These are phyloP conservation scores for Phyllosticta citrichinensis DNA, from an alignment of 2,329 filamentous ascomycete species.

Conservation along the genomic window DNA sequence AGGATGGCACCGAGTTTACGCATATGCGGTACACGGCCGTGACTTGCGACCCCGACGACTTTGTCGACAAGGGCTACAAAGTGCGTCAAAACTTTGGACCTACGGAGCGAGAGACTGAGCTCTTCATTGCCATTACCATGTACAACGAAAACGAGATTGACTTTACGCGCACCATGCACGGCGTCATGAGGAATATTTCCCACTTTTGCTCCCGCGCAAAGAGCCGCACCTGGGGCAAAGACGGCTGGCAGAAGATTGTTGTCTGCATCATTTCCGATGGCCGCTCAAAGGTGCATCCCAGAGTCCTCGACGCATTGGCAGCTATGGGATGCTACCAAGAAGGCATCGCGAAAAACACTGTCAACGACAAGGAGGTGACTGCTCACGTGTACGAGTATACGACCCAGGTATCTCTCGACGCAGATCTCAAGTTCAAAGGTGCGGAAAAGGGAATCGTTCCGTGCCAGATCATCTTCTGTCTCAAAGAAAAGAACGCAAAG, in stretches of 20 bases:
- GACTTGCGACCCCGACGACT: slow-evolving; percentile 96
- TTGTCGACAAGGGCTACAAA: slow-evolving; percentile 79
- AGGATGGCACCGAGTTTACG: slow-evolving; percentile 92
- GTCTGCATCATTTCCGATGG: slow-evolving; percentile 95
- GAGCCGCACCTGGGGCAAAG: slow-evolving; percentile 91
- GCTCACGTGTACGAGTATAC: slow-evolving; percentile 99
- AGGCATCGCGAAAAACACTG: slow-evolving; percentile 95
- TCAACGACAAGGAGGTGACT: slow-evolving; percentile 91
- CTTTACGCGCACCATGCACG: slow-evolving; percentile 97
- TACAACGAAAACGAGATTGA: slow-evolving; percentile 97
- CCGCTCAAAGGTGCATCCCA: slow-evolving; percentile 82
- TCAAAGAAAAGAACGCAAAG: slow-evolving; percentile 96
- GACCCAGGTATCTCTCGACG: slow-evolving; percentile 90
- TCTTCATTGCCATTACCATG: slow-evolving; percentile 97
- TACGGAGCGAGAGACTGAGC: slow-evolving; percentile 78
- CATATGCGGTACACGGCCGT: slow-evolving; percentile 98
- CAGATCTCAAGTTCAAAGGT: slow-evolving; percentile 96
- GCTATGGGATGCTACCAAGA: slow-evolving; percentile 98
- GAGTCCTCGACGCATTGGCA: slow-evolving; percentile 86
- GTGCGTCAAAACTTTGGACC: slow-evolving; percentile 80
- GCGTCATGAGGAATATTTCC: slow-evolving; percentile 94
- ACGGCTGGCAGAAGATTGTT: slow-evolving; percentile 98
- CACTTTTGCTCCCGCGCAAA: slow-evolving; percentile 91
- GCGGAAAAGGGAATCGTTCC: slow-evolving; percentile 98
- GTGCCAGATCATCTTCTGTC: slow-evolving; percentile 94